phyloP scores from a whole-genome alignment of 768 basidiomycete genomes.

The Basidioascus undulatus region DNA sequence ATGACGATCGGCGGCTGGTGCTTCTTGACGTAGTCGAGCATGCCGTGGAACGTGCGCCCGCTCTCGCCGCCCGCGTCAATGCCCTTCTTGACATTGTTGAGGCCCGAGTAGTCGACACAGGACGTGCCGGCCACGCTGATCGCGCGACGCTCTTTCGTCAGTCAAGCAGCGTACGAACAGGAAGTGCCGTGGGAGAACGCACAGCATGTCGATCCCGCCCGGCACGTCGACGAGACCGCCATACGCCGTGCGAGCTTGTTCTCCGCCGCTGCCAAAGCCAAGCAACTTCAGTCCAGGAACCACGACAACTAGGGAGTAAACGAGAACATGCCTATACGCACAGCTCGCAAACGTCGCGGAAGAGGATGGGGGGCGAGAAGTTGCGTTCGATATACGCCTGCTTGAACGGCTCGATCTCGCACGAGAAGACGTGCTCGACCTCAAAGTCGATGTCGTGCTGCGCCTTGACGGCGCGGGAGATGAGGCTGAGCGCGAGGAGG shows the following conservation, averaged over 20 bases:
- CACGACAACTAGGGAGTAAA: not conserved
- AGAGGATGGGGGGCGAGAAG: conserved; percentile 73
- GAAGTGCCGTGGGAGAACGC: not conserved
- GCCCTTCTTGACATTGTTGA: conserved; percentile 76
- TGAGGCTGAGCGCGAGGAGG: conserved; percentile 63
- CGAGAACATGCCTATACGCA: conserved; percentile 29
- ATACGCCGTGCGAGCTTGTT: conserved; percentile 70
- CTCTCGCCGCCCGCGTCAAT: conserved; percentile 80
- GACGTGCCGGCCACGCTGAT: conserved; percentile 80
- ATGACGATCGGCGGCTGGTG: conserved; percentile 80
- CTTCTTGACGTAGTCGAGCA: conserved; percentile 74
- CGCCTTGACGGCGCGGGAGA: conserved; percentile 46
- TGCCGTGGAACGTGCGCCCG: conserved; percentile 76
- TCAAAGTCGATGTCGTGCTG: conserved; percentile 40
- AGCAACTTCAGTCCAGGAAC: not conserved
- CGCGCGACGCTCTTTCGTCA: conserved; percentile 9
- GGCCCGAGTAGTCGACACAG: conserved; percentile 88
- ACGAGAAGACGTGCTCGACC: conserved; percentile 82
- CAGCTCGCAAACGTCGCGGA: conserved; percentile 81
- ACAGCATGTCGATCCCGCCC: conserved; percentile 62
- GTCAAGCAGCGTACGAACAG: not conserved
- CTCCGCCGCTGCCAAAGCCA: conserved; percentile 13
- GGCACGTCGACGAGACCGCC: conserved; percentile 66
- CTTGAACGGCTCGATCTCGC: conserved; percentile 92
- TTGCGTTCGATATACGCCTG: conserved; percentile 94